phyloP scores from a whole-genome alignment of 371 early-diverging fungal genomes.

The Zopfochytrium polystomum region DNA sequence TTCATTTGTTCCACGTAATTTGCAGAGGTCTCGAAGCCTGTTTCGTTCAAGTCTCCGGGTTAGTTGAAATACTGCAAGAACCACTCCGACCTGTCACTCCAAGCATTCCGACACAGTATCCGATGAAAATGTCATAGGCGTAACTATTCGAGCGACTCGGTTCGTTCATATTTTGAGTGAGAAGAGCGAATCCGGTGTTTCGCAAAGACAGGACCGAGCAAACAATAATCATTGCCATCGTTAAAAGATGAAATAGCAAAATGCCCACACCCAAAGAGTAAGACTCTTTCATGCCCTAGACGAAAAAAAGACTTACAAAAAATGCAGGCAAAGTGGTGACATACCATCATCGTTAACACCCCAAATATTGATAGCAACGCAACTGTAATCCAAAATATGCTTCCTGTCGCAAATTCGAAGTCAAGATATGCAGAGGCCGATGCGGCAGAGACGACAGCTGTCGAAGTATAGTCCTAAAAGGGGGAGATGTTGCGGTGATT shows the following conservation, averaged over 20 bases:
- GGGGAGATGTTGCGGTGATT: no score
- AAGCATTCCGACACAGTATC: conserved; percentile 58
- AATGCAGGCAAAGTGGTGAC: conserved; percentile 37
- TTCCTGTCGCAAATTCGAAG: conserved; percentile 44
- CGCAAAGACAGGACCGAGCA: conserved; percentile 43
- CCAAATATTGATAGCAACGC: conserved; percentile 42
- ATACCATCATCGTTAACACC: conserved; percentile 18
- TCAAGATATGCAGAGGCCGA: conserved; percentile 55
- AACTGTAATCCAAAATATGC: conserved; percentile 46
- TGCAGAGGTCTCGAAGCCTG: conserved; percentile 20
- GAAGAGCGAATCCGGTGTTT: conserved; percentile 35
- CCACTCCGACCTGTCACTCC: conserved; percentile 57
- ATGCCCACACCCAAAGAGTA: conserved; percentile 47
- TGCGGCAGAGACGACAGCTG: conserved; percentile 57
- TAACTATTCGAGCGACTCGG: conserved; percentile 32
- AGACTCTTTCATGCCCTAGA: conserved; percentile 44
- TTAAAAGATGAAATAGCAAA: conserved; percentile 42
- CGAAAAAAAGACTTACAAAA: conserved; percentile 15
- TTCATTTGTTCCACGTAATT: conserved; percentile 52
- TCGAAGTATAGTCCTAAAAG: background rate
- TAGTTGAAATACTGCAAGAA: background rate
- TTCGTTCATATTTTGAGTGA: conserved; percentile 47
- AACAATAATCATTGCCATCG: conserved; percentile 46
- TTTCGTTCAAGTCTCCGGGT: background rate
- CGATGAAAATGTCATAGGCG: conserved; percentile 44